These are phyloP conservation scores for Peltaster fructicola DNA, from an alignment of 2,329 filamentous ascomycete species.

Conservation along the genomic window DNA sequence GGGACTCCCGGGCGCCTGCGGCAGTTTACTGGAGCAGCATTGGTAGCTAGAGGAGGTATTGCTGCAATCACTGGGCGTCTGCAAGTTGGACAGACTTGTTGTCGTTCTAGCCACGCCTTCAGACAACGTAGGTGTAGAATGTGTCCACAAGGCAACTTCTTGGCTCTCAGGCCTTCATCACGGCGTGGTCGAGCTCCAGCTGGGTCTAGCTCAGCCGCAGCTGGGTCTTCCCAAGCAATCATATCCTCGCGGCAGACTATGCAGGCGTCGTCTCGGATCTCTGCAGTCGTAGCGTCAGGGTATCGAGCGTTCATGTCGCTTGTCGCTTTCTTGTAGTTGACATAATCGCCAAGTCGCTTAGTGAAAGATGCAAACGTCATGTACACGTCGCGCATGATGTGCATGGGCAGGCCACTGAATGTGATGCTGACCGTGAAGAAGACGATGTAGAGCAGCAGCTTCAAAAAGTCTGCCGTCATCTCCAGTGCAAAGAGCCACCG, in stretches of 20 bases:
- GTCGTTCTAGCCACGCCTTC: constrained; percentile 90
- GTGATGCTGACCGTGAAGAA: constrained; percentile 89
- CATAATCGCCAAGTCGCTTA: constrained; percentile 71
- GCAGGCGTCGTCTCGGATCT: constrained; percentile 74
- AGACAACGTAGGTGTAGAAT: constrained; percentile 88
- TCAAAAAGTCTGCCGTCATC: constrained; percentile 64
- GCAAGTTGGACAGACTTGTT: constrained; percentile 94
- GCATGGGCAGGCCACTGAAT: constrained; percentile 90
- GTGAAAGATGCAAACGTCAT: constrained; percentile 84
- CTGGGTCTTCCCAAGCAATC: constrained; percentile 52
- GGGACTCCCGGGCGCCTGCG: constrained; percentile 3
- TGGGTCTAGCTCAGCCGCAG: constrained; percentile 16
- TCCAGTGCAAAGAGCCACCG: constrained; percentile 83
- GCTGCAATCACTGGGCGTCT: constrained; percentile 49
- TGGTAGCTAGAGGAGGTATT: constrained; percentile 5
- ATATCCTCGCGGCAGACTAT: constrained; percentile 97
- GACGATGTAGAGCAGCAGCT: constrained; percentile 69
- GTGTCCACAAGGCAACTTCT: constrained; percentile 92
- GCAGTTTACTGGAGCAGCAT: constrained; percentile 3
- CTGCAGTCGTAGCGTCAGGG: constrained; percentile 74
- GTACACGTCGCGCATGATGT: constrained; percentile 90
- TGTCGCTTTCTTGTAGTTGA: constrained; percentile 80
- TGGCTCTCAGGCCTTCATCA: constrained; percentile 71
- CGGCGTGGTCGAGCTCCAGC: constrained; percentile 26
- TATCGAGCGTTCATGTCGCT: constrained; percentile 84